A percentile compares a stretch with the other conserved stretches of the same genome.
Evolutionary conservation across 1,284 basidiomycete species (phyloP).

Genomic region (Ganoderma resinaceum): DNA sequence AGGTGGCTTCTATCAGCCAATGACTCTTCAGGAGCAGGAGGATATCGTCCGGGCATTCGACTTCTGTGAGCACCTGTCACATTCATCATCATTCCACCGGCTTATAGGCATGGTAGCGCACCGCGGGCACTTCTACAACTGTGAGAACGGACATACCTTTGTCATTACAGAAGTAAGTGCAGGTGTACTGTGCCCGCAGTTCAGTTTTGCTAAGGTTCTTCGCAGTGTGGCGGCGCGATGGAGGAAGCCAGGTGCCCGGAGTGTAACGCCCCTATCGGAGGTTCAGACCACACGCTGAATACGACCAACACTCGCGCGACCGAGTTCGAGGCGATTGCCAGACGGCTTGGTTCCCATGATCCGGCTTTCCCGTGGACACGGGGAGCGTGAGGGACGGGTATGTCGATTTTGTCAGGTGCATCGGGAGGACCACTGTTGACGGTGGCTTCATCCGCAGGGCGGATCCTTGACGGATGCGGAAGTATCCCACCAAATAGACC

Average conservation of each 20-base stretch:
- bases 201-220: not conserved
- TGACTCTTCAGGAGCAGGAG: slow-evolving; percentile 56
- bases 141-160: slow-evolving; percentile 39
- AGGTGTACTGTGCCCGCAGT: not conserved
- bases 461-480: not conserved
- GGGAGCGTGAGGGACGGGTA: slow-evolving; percentile 4
- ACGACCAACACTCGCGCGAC: slow-evolving; percentile 49
- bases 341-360: slow-evolving; percentile 16
- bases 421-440: too few species aligned
- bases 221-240: slow-evolving; percentile 65
- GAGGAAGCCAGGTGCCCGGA: slow-evolving; percentile 56
- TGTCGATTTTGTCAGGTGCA: not conserved
- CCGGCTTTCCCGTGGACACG: slow-evolving; percentile 4
- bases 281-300: slow-evolving; percentile 47
- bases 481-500: not conserved
- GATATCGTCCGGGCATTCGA: slow-evolving; percentile 54
- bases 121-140: slow-evolving; percentile 51
- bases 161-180: slow-evolving; percentile 38
- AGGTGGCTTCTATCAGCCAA: slow-evolving; percentile 48
- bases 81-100: not conserved
- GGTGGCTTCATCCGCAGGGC: not conserved
- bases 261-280: slow-evolving; percentile 60
- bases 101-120: slow-evolving; percentile 41
- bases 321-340: slow-evolving; percentile 49
- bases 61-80: slow-evolving; percentile 46